Evolutionary conservation across 805 yeast species (phyloP), one percentile per base, ranked within the genome.

Genomic region (Yamadazyma nakazawae): DNA sequence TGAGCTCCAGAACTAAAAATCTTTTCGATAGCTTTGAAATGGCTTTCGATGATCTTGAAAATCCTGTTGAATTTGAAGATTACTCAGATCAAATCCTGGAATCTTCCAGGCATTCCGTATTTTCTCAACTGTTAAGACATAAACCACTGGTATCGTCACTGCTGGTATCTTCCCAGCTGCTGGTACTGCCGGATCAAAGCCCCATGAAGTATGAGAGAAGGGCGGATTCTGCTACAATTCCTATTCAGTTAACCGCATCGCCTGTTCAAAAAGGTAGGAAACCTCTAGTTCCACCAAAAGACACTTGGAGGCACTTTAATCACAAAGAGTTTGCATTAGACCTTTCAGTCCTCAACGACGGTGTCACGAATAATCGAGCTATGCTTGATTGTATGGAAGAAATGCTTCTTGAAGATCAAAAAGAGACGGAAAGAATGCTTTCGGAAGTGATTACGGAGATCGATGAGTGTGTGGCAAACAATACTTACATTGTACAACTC

Each of bases 311-410:
- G 8, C n/a, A 40, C 18, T 45, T 34, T 17, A 34, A 45, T 28
- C 41, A 24, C 17, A 40, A 31, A 13, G 11, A 31, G 34, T 40
- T 17, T 17, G 8, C 5, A 13, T 14, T n/a, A 21, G 52, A 44
- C 21, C 42, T 37, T n/a, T 24, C 35, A 11, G 40, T 40, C 2
- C 37, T 51, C 19, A 18, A 35, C 21, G 40, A 40, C 36, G 54
- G 54, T 24, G 40, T 40, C 16, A 38, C 44, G 8, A 53, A 55
- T 39, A 49, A 57, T 42, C 26, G 42, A 8, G 49, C 50, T 17
- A 49, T 64, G 36, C 48, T 65, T 13, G 67, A 62, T 8, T 64
- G 67, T 41, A 42, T 64, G 43, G 52, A 49, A 31, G 67, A 64
- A 30, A 63, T 64, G 65, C 40, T 57, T 12, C 8, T 31, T 1